Conservation (phyloP, 495 filamentous ascomycete genomes). For the Aspergillus saccharolyticus region DNA sequence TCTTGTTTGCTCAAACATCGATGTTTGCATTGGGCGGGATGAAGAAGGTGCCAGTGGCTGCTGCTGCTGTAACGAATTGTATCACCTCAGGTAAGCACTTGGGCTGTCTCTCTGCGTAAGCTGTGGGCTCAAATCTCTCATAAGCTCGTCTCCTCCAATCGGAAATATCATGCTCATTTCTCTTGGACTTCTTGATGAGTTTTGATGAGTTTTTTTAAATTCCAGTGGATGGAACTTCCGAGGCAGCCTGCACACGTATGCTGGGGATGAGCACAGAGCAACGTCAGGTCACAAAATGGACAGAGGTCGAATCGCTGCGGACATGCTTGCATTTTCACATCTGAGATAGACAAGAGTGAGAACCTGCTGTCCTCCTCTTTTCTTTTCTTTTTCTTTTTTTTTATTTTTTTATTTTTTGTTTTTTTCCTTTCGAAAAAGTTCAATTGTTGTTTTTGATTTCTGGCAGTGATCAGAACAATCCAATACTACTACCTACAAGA, state of each 20-base stretch:
- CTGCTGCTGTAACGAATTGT: neutral
- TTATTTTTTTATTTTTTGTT: too few species aligned
- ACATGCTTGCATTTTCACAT: conserved; percentile 7
- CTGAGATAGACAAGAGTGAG: too few species aligned
- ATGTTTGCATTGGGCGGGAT: neutral
- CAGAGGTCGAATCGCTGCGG: conserved; percentile 6
- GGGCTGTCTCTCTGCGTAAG: neutral
- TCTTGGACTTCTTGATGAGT: neutral
- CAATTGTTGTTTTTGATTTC: too few species aligned
- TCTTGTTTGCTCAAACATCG: neutral
- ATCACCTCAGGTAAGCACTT: neutral
- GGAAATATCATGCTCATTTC: neutral
- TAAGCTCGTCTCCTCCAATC: neutral
- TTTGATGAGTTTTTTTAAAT: neutral
- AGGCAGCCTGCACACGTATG: too few species aligned
- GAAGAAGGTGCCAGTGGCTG: neutral
- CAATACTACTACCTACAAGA: too few species aligned
- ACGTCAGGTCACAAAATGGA: neutral
- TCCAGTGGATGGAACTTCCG: too few species aligned
- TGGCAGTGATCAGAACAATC: too few species aligned
- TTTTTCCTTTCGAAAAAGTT: too few species aligned
- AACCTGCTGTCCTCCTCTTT: too few species aligned
- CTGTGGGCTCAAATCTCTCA: neutral
- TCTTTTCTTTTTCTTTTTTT: too few species aligned
- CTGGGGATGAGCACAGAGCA: neutral